Evolutionary conservation across 192 early-diverging fungal genomes (phyloP), one percentile per base, ranked within the genome.

Genomic region (Backusella mclennaniae): DNA sequence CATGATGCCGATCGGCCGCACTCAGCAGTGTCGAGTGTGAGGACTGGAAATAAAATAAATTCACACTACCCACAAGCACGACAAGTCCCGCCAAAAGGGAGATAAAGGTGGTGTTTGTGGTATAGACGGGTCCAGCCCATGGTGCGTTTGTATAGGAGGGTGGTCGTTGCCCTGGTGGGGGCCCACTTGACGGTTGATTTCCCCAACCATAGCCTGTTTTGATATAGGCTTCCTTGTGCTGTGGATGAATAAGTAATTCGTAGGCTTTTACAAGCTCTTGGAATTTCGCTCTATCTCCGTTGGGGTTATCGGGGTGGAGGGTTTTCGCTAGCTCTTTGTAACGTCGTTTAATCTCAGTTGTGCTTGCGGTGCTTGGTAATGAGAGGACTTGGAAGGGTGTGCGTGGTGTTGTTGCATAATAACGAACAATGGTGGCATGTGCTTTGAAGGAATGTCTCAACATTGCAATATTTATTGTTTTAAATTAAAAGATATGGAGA

Each of bases 281-380:
- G 71, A 84, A 84, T 42, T 36, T 39, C 14, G 74, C 76, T 12
- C 74, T 31, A n/a, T 67, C 67, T 41, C 75, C 79, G 23, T 33
- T 66, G 6, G 66, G 33, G 26, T 73, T 74, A 69, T 84, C 83
- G 6, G 83, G 83, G 26, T 84, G 83, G 44, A 78, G 42, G 31
- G 33, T 9, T 49, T 84, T 84, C 6, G 74, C 79, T 14, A 84
- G 42, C 35, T 84, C 77, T 56, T 81, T 81, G 42, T 84, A 84
- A 26, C 74, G 41, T 12, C 67, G 71, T 63, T 84, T 84, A 59
- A 84, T 69, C 17, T 73, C 74, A 9, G 69, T 68, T 12, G 31
- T 49, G 21, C 69, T 53, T 19, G 83, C 80, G 19, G 38, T 77
- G 2, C 9, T 67, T 8, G 70, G 70, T 11, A 84, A 67, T 23